These are phyloP conservation scores for Sophora flavescens DNA, from an alignment of 306 rosid species.

Conservation along the genomic window DNA sequence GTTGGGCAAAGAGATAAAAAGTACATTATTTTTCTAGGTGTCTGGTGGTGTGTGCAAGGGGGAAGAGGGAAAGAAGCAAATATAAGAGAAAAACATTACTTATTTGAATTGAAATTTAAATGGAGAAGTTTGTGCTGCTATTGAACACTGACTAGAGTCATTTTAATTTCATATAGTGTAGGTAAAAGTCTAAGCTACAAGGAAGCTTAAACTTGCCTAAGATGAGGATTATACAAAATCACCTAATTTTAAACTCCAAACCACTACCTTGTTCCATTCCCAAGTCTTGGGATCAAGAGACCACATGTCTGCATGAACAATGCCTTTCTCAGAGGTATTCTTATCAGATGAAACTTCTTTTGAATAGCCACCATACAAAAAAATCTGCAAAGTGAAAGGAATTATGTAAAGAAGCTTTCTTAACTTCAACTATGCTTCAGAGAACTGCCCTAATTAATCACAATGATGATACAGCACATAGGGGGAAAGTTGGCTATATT, in stretches of 20 bases:
- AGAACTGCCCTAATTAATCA: constrained; percentile 28
- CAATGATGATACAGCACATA: constrained; percentile 11
- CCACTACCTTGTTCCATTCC: constrained; percentile 97
- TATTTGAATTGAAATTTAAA: constrained; percentile 17
- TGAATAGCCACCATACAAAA: constrained; percentile 96
- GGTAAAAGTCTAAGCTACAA: constrained; percentile 14
- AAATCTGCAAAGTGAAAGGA: constrained; percentile 70
- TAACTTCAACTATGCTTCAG: constrained; percentile 30
- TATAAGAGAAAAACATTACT: constrained; percentile 13
- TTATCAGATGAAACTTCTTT: constrained; percentile 92
- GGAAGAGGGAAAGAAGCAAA: constrained; percentile 17
- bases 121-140: constrained; percentile 28
- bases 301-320: constrained; percentile 94
- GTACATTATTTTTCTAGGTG: constrained; percentile 17
- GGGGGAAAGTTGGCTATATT: constrained; percentile 20
- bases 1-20: constrained; percentile 10
- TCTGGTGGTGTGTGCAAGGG: background rate
- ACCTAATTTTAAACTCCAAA: constrained; percentile 44
- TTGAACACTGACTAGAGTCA: constrained; percentile 4
- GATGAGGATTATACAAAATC: constrained; percentile 36
- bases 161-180: constrained; percentile 15
- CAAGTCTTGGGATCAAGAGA: constrained; percentile 98
- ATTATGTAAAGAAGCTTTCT: constrained; percentile 33
- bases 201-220: constrained; percentile 34
- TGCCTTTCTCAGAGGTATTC: constrained; percentile 78